Evolutionary conservation across 805 yeast species (phyloP), one percentile per base, ranked within the genome.

Genomic region (Torulaspora delbrueckii): DNA sequence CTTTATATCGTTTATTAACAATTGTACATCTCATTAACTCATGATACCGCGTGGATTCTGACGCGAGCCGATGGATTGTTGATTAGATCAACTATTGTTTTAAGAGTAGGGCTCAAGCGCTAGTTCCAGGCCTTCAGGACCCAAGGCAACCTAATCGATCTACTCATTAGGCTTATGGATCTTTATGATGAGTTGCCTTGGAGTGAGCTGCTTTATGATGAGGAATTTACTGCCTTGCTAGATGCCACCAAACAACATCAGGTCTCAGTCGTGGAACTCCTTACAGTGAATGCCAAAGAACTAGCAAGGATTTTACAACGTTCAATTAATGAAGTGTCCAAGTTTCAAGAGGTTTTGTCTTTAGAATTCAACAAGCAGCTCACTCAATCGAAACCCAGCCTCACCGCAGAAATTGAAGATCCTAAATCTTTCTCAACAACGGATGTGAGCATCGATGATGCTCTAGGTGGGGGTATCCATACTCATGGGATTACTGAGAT

Each of bases 401-500:
- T 23, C 9, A 39, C 41, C 22, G 45, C 33, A 12, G 33, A 37
- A n/a, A 44, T 30, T 25, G 44, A 22, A 12, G 43, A 42, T 25
- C 52, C 51, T 3, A 42, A 37, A 19, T 44, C 46, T 3, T 73
- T 79, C 57, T 73, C 84, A 6, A 72, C 82, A 0, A 86, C 86
- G 0, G 81, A 75, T 56, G 60, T 57, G 0, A 54, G 51, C 4
- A 51, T 84, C 1, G 90, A 84, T 57, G 56, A 52, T 8, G 47
- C 68, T 0, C 58, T 84, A 4, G 69, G 72, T 32, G 83, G 82
- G 3, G 91, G 90, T 0, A 68, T 84, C 3, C 73, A 68, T 2
- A 60, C 75, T 2, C 77, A 81, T 2, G 64, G 72, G 19, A 60
- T 84, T 2, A 81, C 89, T 0, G 98, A 90, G 66, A 60, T 91